Percentiles rank a stretch among this genome's conserved stretches.
These are phyloP conservation scores for Pleochaeta shiraiana DNA, from an alignment of 2,329 filamentous ascomycete genomes.

Conservation along the genomic window DNA sequence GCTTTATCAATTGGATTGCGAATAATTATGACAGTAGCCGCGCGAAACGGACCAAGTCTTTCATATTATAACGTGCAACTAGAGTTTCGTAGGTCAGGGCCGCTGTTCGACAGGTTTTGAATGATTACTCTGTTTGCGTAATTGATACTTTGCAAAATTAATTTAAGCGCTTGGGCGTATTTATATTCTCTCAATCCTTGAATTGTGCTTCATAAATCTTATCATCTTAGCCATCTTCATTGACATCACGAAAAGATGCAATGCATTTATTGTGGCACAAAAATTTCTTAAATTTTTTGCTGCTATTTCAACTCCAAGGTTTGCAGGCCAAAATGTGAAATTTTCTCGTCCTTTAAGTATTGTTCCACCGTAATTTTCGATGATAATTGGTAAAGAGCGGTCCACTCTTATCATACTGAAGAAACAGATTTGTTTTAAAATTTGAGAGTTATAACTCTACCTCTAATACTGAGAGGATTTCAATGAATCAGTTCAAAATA, in stretches of 20 bases:
- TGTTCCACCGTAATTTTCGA: not conserved
- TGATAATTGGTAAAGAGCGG: too few relatives aligned
- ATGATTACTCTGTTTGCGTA: not conserved
- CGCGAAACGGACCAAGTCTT: not conserved
- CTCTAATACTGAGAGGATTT: too few relatives aligned
- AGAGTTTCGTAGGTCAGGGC: not conserved
- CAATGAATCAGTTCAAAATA: too few relatives aligned
- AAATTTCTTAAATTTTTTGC: not conserved
- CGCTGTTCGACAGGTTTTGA: not conserved
- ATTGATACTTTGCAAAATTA: not conserved
- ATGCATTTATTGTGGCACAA: too few relatives aligned
- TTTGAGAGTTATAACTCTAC: too few relatives aligned
- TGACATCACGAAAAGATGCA: too few relatives aligned
- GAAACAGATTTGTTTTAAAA: too few relatives aligned
- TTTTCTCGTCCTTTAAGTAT: not conserved
- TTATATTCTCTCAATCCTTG: not conserved
- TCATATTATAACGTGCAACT: not conserved
- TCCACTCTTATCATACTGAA: too few relatives aligned
- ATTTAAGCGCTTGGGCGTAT: not conserved
- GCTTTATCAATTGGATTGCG: not conserved
- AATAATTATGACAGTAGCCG: not conserved
- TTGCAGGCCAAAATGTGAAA: not conserved
- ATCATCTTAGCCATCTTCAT: too few relatives aligned
- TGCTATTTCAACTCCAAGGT: not conserved
- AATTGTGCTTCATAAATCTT: too few relatives aligned